Conservation (phyloP, 1,139 yeast species). For the Candida freyschussii region DNA sequence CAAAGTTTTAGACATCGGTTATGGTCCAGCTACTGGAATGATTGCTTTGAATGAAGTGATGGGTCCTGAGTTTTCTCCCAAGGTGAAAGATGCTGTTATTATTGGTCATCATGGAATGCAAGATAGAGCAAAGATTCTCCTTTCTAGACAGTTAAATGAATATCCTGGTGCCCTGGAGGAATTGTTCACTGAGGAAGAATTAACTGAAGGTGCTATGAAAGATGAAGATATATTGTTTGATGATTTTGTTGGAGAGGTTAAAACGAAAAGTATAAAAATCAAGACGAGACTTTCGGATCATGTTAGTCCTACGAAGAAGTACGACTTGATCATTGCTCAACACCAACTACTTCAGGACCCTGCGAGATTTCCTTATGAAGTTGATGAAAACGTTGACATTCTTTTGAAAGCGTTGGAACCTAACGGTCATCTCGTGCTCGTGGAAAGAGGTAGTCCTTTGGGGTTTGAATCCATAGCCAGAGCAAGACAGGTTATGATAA, state of each 20-base stretch:
- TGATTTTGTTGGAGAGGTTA: slow-evolving; percentile 50
- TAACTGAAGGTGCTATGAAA: slow-evolving; percentile 12
- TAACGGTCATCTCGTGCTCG: slow-evolving; percentile 68
- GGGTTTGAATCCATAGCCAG: slow-evolving; percentile 89
- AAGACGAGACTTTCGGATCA: slow-evolving; percentile 49
- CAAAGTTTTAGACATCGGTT: slow-evolving; percentile 72
- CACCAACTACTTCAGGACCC: slow-evolving; percentile 68
- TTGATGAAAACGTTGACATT: slow-evolving; percentile 63
- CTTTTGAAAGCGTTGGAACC: slow-evolving; percentile 63
- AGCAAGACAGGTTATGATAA: slow-evolving; percentile 81
- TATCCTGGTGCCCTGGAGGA: slow-evolving; percentile 26
- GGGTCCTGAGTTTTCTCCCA: slow-evolving; percentile 60
- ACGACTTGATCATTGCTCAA: slow-evolving; percentile 81
- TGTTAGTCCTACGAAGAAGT: slow-evolving; percentile 42
- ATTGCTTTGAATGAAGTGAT: slow-evolving; percentile 79
- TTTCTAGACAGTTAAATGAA: slow-evolving; percentile 67
- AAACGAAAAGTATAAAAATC: slow-evolving; percentile 48
- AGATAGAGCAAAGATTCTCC: slow-evolving; percentile 68
- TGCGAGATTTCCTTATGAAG: slow-evolving; percentile 61
- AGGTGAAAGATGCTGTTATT: slow-evolving; percentile 64
- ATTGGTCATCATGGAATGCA: slow-evolving; percentile 74
- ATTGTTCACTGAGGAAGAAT: slow-evolving; percentile 16
- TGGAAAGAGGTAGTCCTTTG: slow-evolving; percentile 85
- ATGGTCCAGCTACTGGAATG: slow-evolving; percentile 93
- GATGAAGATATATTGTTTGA: slow-evolving; percentile 23